phyloP scores from a whole-genome alignment of 371 early-diverging fungal species.

The Rhizopus delemar region DNA sequence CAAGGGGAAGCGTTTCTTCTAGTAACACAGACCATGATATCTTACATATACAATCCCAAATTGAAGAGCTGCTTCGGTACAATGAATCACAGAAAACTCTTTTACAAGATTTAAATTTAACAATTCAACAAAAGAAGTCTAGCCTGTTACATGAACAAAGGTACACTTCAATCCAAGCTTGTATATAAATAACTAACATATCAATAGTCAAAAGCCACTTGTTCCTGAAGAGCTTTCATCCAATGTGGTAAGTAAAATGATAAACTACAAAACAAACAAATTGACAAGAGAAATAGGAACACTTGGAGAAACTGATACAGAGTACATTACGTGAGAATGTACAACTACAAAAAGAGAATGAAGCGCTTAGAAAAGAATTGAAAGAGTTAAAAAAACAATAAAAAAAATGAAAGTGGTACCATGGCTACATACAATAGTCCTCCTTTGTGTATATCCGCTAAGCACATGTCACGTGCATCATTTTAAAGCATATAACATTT shows the following conservation, averaged over 20 bases:
- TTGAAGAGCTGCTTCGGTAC: slow-evolving; percentile 37
- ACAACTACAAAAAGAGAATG: slow-evolving; percentile 49
- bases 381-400: slow-evolving; percentile 17
- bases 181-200: background rate
- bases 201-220: background rate
- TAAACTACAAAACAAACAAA: background rate
- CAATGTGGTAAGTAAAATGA: background rate
- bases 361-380: slow-evolving; percentile 22
- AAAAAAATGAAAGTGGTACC: background rate
- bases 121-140: slow-evolving; percentile 7
- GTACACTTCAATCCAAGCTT: background rate
- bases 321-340: slow-evolving; percentile 52
- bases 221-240: background rate
- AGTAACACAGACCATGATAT: slow-evolving; percentile 6
- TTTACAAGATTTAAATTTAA: slow-evolving; percentile 33
- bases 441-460: no score
- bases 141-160: background rate
- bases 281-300: slow-evolving; percentile 18
- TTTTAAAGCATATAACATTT: background rate
- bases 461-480: background rate
- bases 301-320: slow-evolving; percentile 49
- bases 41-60: slow-evolving; percentile 24
- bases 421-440: background rate
- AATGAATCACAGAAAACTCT: slow-evolving; percentile 38
- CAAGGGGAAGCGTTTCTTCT: slow-evolving; percentile 17